Evolutionary conservation across 768 basidiomycete species (phyloP).

Genomic region (Arthromyces matolae): DNA sequence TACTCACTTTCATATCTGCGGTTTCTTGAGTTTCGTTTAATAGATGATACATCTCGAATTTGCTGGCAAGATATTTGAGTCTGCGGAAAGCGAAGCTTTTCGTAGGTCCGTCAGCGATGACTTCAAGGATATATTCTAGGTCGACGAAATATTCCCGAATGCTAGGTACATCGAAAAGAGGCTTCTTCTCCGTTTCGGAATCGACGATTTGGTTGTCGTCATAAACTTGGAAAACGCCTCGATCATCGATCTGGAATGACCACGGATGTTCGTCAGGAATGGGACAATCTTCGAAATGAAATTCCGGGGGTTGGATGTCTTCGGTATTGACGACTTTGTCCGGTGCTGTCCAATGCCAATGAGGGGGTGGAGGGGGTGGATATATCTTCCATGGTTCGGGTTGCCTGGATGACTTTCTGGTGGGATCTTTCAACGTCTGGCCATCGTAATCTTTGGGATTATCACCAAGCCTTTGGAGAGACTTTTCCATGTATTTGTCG

Average conservation of each 20-base stretch:
- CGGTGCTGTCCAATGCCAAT: conserved; percentile 84
- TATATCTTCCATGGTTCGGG: conserved; percentile 82
- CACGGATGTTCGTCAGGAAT: conserved; percentile 68
- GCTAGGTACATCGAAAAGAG: conserved; percentile 74
- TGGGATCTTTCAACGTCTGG: too few relatives aligned
- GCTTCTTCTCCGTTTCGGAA: conserved; percentile 40
- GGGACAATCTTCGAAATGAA: conserved; percentile 65
- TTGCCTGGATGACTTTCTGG: too few relatives aligned
- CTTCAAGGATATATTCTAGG: conserved; percentile 84
- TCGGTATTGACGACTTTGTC: conserved; percentile 43
- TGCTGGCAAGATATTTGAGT: conserved; percentile 86
- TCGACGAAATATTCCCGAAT: conserved; percentile 96
- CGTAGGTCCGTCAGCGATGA: conserved; percentile 92
- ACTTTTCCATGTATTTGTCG: conserved; percentile 91
- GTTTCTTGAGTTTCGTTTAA: conserved; percentile 93
- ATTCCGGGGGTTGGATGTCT: conserved; percentile 40
- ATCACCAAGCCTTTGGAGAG: conserved; percentile 89
- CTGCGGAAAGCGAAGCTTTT: conserved; percentile 94
- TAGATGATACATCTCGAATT: conserved; percentile 90
- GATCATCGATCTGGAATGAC: conserved; percentile 74
- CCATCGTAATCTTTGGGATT: conserved; percentile 92
- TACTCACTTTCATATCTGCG: conserved; percentile 89
- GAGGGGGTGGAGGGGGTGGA: conserved; percentile 89
- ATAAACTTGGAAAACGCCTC: conserved; percentile 90
- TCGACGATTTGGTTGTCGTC: conserved; percentile 21